phyloP scores from a whole-genome alignment of 2,329 filamentous ascomycete genomes.

The Nothomitra cinnamomea region DNA sequence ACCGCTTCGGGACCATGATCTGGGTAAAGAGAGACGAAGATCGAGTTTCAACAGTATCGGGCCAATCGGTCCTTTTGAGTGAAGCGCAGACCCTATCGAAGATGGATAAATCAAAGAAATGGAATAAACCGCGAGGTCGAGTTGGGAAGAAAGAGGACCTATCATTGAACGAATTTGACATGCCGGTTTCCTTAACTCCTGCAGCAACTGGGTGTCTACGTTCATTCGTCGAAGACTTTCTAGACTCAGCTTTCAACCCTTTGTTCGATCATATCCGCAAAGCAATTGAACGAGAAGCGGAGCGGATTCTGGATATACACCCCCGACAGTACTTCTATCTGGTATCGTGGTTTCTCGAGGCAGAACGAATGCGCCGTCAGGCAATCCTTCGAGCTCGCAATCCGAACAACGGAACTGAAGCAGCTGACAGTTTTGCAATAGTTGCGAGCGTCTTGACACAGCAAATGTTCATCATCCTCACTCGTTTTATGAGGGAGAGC shows the following conservation, averaged over 20 bases:
- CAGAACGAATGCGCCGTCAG: constrained; percentile 56
- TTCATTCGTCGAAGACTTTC: constrained; percentile 76
- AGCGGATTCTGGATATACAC: constrained; percentile 63
- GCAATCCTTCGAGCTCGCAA: constrained; percentile 30
- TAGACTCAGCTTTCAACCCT: constrained; percentile 91
- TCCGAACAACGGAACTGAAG: constrained; percentile 33
- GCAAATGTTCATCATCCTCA: constrained; percentile 82
- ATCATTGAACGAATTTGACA: constrained; percentile 52
- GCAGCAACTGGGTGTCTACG: constrained; percentile 62
- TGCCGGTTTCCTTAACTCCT: constrained; percentile 49
- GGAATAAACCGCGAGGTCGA: constrained; percentile 47
- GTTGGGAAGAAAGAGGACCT: constrained; percentile 23
- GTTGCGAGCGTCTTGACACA: constrained; percentile 84
- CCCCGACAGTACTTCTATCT: constrained; percentile 81
- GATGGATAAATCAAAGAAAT: constrained; percentile 83
- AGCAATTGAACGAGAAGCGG: constrained; percentile 76
- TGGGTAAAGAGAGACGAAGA: constrained; percentile 83
- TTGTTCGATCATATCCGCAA: constrained; percentile 67
- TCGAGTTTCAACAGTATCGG: constrained; percentile 72
- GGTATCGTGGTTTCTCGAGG: constrained; percentile 80
- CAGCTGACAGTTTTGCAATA: constrained; percentile 63
- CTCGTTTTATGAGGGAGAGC: constrained; percentile 61
- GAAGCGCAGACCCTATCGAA: constrained; percentile 59
- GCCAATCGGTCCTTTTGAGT: constrained; percentile 68
- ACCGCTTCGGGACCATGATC: constrained; percentile 90